Conservation (phyloP, 257 asterid species). For the Solanum gracilifrons region DNA sequence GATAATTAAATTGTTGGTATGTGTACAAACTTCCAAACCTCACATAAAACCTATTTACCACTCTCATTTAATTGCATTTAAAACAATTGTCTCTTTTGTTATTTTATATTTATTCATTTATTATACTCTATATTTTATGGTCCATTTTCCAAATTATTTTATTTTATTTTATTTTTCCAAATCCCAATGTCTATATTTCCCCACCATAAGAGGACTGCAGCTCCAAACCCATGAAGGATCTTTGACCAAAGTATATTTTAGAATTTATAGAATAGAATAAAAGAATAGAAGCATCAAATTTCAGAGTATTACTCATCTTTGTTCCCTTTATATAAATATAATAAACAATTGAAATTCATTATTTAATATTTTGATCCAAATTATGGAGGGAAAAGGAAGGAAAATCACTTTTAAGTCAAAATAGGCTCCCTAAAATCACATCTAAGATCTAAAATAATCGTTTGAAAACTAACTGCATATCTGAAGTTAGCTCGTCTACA, state of each 20-base stretch:
- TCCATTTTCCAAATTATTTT: neutral
- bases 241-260: constrained; percentile 14
- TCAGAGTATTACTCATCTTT: neutral
- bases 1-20: neutral
- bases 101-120: neutral
- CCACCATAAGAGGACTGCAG: constrained; percentile 5
- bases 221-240: neutral
- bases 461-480: neutral
- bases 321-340: neutral
- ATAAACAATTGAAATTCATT: neutral
- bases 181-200: constrained; percentile 30
- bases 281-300: neutral
- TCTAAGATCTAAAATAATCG: neutral
- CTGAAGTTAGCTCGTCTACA: too few relatives aligned
- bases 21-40: neutral
- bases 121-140: neutral
- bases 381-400: neutral
- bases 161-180: constrained; percentile 4
- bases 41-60: constrained; percentile 15
- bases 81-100: constrained; percentile 8
- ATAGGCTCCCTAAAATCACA: neutral
- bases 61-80: constrained; percentile 32
- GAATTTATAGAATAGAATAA: neutral
- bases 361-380: neutral
- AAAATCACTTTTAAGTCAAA: neutral